Evolutionary conservation across 2,329 filamentous ascomycete genomes (phyloP).

Genomic region (Colletotrichum musicola): DNA sequence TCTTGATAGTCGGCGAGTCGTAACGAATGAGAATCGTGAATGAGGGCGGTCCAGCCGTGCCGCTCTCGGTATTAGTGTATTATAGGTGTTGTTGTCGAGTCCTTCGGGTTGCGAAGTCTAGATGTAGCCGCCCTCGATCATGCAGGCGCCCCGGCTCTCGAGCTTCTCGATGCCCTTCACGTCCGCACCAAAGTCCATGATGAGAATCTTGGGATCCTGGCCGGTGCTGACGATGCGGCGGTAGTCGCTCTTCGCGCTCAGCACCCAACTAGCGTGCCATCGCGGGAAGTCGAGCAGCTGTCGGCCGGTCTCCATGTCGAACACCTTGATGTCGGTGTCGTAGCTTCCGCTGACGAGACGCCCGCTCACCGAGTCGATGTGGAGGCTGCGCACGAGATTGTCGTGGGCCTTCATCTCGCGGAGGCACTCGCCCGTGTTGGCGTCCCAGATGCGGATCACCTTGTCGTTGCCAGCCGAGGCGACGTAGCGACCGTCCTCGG

Average conservation of each 20-base stretch:
- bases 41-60: conserved; percentile 37
- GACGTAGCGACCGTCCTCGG: conserved; percentile 92
- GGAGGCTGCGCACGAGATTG: conserved; percentile 87
- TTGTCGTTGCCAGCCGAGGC: conserved; percentile 96
- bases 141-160: conserved; percentile 56
- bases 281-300: conserved; percentile 88
- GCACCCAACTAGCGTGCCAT: conserved; percentile 97
- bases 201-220: conserved; percentile 90
- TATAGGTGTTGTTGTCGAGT: conserved; percentile 27
- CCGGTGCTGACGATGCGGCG: conserved; percentile 93
- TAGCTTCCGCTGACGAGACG: conserved; percentile 93
- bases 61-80: conserved; percentile 36
- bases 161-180: conserved; percentile 70
- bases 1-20: conserved; percentile 7
- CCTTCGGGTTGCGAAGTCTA: conserved; percentile 34
- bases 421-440: conserved; percentile 87
- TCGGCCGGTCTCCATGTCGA: conserved; percentile 84
- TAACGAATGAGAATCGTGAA: conserved; percentile 26
- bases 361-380: conserved; percentile 88
- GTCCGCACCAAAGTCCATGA: conserved; percentile 88
- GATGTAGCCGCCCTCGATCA: conserved; percentile 49
- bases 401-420: conserved; percentile 86
- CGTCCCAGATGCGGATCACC: conserved; percentile 95
- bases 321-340: conserved; percentile 95
- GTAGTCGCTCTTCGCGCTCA: conserved; percentile 96